Evolutionary conservation across 2,329 filamentous ascomycete species (phyloP).

Genomic region (Rhynchosporium secalis): DNA sequence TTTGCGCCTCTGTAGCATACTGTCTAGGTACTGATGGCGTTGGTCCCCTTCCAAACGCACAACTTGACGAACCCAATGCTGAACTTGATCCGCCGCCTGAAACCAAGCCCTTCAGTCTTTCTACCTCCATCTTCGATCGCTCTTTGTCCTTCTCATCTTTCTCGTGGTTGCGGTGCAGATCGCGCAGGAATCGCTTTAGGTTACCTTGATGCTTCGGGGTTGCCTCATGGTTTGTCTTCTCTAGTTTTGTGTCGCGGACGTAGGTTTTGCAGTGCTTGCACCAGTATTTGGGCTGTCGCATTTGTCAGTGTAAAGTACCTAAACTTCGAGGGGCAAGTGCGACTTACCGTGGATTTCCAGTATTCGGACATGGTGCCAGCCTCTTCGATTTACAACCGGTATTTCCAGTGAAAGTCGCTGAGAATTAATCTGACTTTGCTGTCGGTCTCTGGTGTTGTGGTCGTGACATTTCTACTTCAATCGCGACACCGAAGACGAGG

Average conservation of each 20-base stretch:
- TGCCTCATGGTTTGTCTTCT: constrained; percentile 84
- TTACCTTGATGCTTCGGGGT: constrained; percentile 81
- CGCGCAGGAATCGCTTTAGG: constrained; percentile 85
- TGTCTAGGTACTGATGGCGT: constrained; percentile 38
- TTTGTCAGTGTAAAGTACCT: constrained; percentile 21
- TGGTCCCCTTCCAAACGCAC: constrained; percentile 30
- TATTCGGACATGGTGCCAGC: constrained; percentile 78
- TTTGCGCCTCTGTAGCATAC: constrained; percentile 57
- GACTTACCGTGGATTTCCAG: constrained; percentile 85
- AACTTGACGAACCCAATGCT: constrained; percentile 31
- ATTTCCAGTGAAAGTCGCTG: neutral
- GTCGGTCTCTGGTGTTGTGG: neutral
- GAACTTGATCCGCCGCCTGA: constrained; percentile 42
- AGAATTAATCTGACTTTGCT: too few species aligned
- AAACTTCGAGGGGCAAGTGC: neutral
- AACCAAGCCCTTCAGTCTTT: constrained; percentile 78
- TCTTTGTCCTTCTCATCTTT: constrained; percentile 79
- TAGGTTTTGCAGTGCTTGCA: constrained; percentile 94
- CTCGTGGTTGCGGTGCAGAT: constrained; percentile 83
- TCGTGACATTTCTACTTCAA: neutral
- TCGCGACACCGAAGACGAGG: constrained; percentile 6
- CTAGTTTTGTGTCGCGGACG: constrained; percentile 89
- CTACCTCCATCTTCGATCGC: constrained; percentile 79
- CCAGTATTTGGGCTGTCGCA: constrained; percentile 79
- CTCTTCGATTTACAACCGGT: neutral